Conservation (phyloP, 202 grass and related monocot species). For the Panicum hallii region DNA sequence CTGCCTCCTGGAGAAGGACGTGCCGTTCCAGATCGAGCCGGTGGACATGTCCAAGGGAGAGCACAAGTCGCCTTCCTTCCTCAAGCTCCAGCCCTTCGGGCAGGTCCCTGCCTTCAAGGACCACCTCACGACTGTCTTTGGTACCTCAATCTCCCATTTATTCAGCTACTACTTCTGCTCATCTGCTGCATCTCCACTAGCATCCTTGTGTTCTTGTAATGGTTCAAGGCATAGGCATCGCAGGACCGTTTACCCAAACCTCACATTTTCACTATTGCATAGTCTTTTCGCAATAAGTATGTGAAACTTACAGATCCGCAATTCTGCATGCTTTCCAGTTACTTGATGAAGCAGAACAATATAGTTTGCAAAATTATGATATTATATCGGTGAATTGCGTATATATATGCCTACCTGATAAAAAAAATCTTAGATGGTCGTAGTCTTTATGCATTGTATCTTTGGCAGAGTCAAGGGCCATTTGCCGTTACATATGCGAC, state of each 20-base stretch:
- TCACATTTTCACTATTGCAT: neutral
- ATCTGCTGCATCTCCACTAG: neutral
- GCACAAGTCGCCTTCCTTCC: conserved; percentile 84
- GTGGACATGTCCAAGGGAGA: conserved; percentile 91
- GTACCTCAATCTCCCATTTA: conserved; percentile 31
- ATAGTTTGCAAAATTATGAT: conserved; percentile 26
- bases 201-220: neutral
- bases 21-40: conserved; percentile 68
- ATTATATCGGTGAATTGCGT: neutral
- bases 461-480: conserved; percentile 78
- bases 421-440: neutral
- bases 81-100: conserved; percentile 90
- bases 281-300: neutral
- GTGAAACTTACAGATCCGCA: neutral
- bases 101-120: conserved; percentile 90
- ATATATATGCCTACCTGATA: neutral
- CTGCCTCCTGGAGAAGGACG: conserved; percentile 85
- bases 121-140: conserved; percentile 74
- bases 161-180: neutral
- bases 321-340: neutral
- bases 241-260: neutral
- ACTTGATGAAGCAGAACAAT: neutral
- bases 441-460: conserved; percentile 34
- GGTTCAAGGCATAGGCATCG: neutral
- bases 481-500: conserved; percentile 83